Evolutionary conservation across 345 rosid genomes (phyloP), one percentile per base, ranked within the genome.

Genomic region (Lumnitzera littorea): DNA sequence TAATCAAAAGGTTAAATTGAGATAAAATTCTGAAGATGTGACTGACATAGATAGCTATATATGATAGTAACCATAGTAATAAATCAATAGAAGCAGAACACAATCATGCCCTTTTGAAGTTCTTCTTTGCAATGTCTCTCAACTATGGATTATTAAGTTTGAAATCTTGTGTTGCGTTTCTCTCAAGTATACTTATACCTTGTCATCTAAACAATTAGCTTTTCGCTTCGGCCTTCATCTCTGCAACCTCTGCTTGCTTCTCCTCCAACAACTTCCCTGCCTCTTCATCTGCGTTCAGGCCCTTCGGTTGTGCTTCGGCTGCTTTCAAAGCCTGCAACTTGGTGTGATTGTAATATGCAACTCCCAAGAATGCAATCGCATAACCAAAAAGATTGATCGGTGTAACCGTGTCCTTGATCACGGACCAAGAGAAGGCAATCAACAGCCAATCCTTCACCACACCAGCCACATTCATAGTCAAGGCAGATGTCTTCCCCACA

Each of bases 401-500:
- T 15, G 95, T 87, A 27, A 87, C 91, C 12, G 77, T 80, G 29
- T 87, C 89, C 78, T 84, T 87, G 46, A 87, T 87, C 13, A 87
- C 85, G 0, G 95, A 87, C 95, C 95, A 87, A 0, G 95, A 87
- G 60, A 87, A 87, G 0, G 95, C 95, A 13, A 87, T 87, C 80
- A 87, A 70, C 64, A 87, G 53, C 95, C 91, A 87, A 56, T 87
- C 95, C 60, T 87, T 87, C 24, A 82, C 95, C 41, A 87, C 91
- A 50, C 95, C 95, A 51, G 87, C 95, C 46, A 87, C 95, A 63
- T 87, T 87, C 95, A 87, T 87, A 0, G 95, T 87, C 85, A 87
- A 61, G 11, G 91, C 95, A 8, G 95, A 87, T 2, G 95, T 87
- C 69, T 87, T 87, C 36, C 91, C 91, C 15, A 87, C 89, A n/a